Percentiles rank a stretch among this genome's conserved stretches.
Conservation (phyloP, 2,329 filamentous ascomycete genomes). For the Cucurbitaria berberidis region DNA sequence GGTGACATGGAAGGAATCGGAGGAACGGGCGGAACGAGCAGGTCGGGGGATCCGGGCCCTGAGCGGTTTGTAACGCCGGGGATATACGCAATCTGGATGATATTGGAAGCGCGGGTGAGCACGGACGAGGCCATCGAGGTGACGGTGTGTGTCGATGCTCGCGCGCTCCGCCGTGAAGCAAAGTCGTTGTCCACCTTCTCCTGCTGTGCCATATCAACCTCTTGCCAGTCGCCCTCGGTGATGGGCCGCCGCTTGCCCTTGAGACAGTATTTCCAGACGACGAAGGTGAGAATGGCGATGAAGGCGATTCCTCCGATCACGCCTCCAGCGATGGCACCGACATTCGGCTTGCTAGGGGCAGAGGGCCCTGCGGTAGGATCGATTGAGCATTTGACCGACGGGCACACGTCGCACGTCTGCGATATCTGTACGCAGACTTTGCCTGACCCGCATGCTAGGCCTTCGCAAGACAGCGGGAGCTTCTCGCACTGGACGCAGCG, state of each 20-base stretch:
- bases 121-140: conserved; percentile 94
- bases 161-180: conserved; percentile 62
- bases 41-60: conserved; percentile 77
- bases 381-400: conserved; percentile 61
- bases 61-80: conserved; percentile 95
- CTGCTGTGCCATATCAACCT: conserved; percentile 60
- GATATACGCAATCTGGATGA: conserved; percentile 99
- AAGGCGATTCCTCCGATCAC: conserved; percentile 83
- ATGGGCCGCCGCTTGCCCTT: conserved; percentile 74
- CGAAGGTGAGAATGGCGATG: conserved; percentile 75
- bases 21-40: conserved; percentile 89
- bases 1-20: conserved; percentile 73
- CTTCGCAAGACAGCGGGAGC: conserved; percentile 61
- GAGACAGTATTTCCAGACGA: conserved; percentile 88
- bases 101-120: conserved; percentile 93
- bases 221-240: conserved; percentile 62
- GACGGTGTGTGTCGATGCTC: conserved; percentile 83
- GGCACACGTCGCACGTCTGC: conserved; percentile 66
- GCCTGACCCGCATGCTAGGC: conserved; percentile 56
- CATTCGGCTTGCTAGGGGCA: conserved; percentile 60
- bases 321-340: conserved; percentile 88
- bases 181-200: conserved; percentile 65
- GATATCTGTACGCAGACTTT: conserved; percentile 66
- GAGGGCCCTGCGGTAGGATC: conserved; percentile 42
- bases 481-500: conserved; percentile 65